Evolutionary conservation across 148 eudicot species (phyloP), one percentile per base, ranked within the genome.

Genomic region (Fagopyrum esculentum): DNA sequence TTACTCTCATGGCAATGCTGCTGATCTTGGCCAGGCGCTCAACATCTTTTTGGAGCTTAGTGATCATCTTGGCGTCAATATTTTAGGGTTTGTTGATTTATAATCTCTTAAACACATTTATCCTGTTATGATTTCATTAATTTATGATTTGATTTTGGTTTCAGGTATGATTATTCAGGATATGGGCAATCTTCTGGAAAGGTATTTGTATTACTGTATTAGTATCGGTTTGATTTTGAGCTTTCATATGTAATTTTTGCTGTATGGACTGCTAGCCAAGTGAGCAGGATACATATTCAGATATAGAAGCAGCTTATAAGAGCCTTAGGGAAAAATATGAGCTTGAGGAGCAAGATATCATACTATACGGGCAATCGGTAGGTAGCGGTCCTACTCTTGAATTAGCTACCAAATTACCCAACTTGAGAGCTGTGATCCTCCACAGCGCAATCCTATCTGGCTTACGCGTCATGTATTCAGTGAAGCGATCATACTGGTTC

Each of bases 351-450:
- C 81, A 88, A 66, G 81, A 82, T 19, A 73, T 88, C 45, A 84
- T 88, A 48, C 72, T 87, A 4, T 85, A 87, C 54, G 90, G 90
- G 0, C 90, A 87, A 74, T 85, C 90, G 16, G 77, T 87, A 5
- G 91, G 91, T 4, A 87, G 91, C 17, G 89, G 89, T 2, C 91
- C 91, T 5, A 85, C 89, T 5, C 45, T 88, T 52, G 87, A 88
- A 64, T 74, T 88, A 45, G 91, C 89, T 1, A 60, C 79, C 2
- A 80, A 79, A 29, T 72, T 88, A 71, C 76, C 89, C 9, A 40
- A 71, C 6, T 72, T 85, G 44, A 82, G 84, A 71, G 91, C 89
- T 35, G 84, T 85, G 2, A 61, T 85, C 61, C 87, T 87, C 75
- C 88, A 87, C 19, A 87, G 87, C 48, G 83, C 88, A 5, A 85